These are phyloP conservation scores for Collybia mongolica DNA, from an alignment of 768 basidiomycete species.

Conservation along the genomic window DNA sequence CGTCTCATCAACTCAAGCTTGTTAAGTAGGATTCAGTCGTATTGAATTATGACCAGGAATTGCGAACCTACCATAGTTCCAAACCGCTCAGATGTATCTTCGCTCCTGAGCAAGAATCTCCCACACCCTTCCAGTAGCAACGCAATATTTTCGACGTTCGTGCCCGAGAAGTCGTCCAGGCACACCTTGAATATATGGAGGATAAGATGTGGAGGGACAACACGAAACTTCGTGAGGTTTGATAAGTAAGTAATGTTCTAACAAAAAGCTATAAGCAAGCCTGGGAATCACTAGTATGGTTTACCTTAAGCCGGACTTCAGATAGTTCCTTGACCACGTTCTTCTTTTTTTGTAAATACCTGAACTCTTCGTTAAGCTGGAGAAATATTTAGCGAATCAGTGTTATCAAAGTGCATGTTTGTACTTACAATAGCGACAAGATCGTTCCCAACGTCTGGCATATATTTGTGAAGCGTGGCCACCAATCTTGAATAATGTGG, in stretches of 20 bases:
- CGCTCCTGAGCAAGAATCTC: constrained; percentile 82
- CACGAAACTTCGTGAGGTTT: constrained; percentile 92
- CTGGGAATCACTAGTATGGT: too few species aligned
- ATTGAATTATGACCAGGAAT: neutral
- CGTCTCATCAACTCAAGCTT: constrained; percentile 90
- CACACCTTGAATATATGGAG: constrained; percentile 97
- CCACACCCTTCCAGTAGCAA: constrained; percentile 93
- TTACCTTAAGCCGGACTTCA: constrained; percentile 81
- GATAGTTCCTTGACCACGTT: constrained; percentile 88
- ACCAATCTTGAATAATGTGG: constrained; percentile 92
- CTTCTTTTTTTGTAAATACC: constrained; percentile 93
- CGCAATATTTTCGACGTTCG: constrained; percentile 92
- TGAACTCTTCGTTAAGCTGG: constrained; percentile 95
- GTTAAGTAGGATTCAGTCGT: neutral
- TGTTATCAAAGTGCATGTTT: neutral
- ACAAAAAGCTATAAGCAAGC: neutral
- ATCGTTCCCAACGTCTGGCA: constrained; percentile 90
- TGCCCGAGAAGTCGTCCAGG: constrained; percentile 90
- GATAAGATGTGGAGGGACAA: constrained; percentile 89
- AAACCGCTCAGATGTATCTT: constrained; percentile 86
- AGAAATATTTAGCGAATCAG: constrained; percentile 6
- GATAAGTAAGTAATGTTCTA: constrained; percentile 89
- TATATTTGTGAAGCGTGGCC: constrained; percentile 85
- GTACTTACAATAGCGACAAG: constrained; percentile 73
- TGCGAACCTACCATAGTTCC: constrained; percentile 69